phyloP scores from a whole-genome alignment of 2,329 filamentous ascomycete species.

The Neonectria coccinea region DNA sequence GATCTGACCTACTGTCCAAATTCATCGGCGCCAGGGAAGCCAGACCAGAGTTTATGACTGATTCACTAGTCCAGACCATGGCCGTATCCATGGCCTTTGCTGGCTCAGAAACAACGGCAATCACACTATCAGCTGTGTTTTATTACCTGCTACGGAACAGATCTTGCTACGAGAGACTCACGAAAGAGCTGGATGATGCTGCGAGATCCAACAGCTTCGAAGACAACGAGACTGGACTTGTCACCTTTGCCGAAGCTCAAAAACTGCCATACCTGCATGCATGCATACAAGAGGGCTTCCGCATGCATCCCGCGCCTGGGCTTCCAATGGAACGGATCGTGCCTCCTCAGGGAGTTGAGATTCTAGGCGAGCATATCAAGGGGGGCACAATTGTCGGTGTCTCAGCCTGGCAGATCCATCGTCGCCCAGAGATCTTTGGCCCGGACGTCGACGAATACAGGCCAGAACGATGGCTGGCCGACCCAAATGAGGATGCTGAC shows the following conservation, averaged over 20 bases:
- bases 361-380: slow-evolving; percentile 71
- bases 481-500: slow-evolving; percentile 51
- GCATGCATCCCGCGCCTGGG: slow-evolving; percentile 79
- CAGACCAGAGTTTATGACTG: slow-evolving; percentile 78
- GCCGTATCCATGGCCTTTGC: slow-evolving; percentile 80
- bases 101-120: slow-evolving; percentile 83
- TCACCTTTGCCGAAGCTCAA: slow-evolving; percentile 77
- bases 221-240: slow-evolving; percentile 67
- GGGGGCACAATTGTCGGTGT: slow-evolving; percentile 81
- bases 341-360: slow-evolving; percentile 71
- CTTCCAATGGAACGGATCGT: slow-evolving; percentile 80
- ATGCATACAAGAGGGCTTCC: slow-evolving; percentile 81
- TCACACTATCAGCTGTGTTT: slow-evolving; percentile 77
- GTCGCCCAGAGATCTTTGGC: slow-evolving; percentile 75
- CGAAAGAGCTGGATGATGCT: slow-evolving; percentile 72
- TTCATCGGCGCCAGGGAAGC: slow-evolving; percentile 76
- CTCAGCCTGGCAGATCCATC: slow-evolving; percentile 80
- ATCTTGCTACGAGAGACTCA: slow-evolving; percentile 63
- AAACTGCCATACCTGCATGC: slow-evolving; percentile 81
- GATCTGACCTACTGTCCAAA: slow-evolving; percentile 75
- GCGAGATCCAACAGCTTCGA: slow-evolving; percentile 63
- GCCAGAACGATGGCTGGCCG: slow-evolving; percentile 74
- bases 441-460: slow-evolving; percentile 72
- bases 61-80: slow-evolving; percentile 76
- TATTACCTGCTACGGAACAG: slow-evolving; percentile 79